Evolutionary conservation across 2,329 filamentous ascomycete genomes (phyloP), one percentile per base, ranked within the genome.

Genomic region (Aureobasidium subglaciale): DNA sequence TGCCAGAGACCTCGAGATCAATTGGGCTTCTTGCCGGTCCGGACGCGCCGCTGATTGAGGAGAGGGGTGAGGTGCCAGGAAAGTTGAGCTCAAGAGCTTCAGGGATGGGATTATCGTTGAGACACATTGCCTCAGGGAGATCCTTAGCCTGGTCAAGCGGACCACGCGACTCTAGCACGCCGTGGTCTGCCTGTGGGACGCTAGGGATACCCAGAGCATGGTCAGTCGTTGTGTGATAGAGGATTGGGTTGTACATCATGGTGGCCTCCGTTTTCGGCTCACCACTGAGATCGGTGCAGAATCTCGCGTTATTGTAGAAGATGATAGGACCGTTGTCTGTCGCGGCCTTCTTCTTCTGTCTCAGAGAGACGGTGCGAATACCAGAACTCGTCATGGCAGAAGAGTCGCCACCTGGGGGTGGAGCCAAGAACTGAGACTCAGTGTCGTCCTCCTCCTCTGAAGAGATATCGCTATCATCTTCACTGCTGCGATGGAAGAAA

Each of bases 271-370:
- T 56, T 30, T 59, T 63, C 8, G 74, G 74, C 62, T 90, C 86
- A 2, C 85, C 85, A 15, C 85, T 88, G 3, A 93, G 71, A 67
- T 95, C 90, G 1, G 85, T 90, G 67, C 84, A 93, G 67, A 93
- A 95, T 0, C 81, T 82, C 1, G 86, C 86, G 24, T 86, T 87
- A 58, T 80, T 88, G 67, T 92, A 95, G 65, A 91, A 95, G 16
- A 92, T 90, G 61, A 95, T 86, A 1, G 87, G 84, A 8, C 88
- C 89, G 57, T 87, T 83, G 11, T 83, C 77, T 0, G 75, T 78
- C n/a, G n/a, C n/a, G n/a, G n/a, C n/a, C 24, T 79, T 78, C 67
- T 79, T 81, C 60, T 72, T 77, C 54, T 59, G 62, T 58, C 62
- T 67, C 5, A 58, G 59, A 8, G 59, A 60, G 30, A 75, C 63